A percentile compares a stretch with the other conserved stretches of the same genome.
phyloP scores from a whole-genome alignment of 176 grass and related monocot species.

The Hyparrhenia diplandra region DNA sequence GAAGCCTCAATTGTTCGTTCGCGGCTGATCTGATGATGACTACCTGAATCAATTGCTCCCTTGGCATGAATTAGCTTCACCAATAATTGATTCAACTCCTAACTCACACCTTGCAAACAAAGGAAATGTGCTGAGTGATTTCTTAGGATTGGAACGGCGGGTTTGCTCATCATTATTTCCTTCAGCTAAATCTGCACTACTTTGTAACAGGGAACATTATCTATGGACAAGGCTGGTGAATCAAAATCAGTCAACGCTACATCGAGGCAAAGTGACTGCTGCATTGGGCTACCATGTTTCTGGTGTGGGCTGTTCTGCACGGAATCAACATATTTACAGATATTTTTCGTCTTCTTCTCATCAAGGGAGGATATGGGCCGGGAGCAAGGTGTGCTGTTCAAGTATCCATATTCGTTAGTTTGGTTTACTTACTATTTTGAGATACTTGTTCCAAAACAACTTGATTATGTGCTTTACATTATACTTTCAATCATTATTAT shows the following conservation, averaged over 20 bases:
- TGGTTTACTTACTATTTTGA: slow-evolving; percentile 9
- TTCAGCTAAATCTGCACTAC: not conserved
- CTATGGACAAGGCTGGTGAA: slow-evolving; percentile 3
- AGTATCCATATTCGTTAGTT: slow-evolving; percentile 1
- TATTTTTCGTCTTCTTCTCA: slow-evolving; percentile 41
- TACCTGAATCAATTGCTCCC: not conserved
- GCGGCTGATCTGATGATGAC: not conserved
- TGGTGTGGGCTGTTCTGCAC: not conserved
- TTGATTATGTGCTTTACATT: not conserved
- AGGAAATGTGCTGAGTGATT: not conserved
- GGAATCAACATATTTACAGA: slow-evolving; percentile 27
- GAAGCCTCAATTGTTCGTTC: not conserved
- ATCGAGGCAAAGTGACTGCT: not conserved
- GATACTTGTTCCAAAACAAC: not conserved
- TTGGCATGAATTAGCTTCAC: not conserved
- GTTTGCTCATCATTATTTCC: not conserved
- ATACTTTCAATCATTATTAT: not conserved
- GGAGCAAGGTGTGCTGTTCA: slow-evolving; percentile 41
- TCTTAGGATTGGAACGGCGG: not conserved
- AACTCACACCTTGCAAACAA: not conserved
- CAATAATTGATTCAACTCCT: not conserved
- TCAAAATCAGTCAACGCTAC: slow-evolving; percentile 11
- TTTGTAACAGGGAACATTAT: slow-evolving; percentile 39
- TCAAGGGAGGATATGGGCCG: slow-evolving; percentile 6
- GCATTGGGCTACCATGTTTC: not conserved